Percentiles rank a stretch among this genome's conserved stretches.
Conservation (phyloP, 495 filamentous ascomycete genomes). For the Zalerion maritima region DNA sequence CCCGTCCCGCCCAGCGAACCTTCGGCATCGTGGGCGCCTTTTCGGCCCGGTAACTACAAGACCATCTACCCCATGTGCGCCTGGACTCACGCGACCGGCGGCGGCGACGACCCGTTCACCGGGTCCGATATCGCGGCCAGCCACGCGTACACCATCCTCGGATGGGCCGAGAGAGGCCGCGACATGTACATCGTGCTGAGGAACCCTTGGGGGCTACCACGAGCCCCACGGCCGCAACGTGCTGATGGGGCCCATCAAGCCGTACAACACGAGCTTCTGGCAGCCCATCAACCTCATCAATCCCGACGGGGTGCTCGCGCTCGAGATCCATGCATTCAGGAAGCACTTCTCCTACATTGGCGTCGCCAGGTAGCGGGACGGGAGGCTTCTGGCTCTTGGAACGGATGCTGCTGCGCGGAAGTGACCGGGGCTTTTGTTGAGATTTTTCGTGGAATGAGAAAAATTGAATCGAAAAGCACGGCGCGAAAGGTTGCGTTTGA, state of each 20-base stretch:
- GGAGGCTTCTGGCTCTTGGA: slow-evolving; percentile 6
- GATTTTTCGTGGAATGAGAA: no score
- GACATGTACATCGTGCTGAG: slow-evolving; percentile 22
- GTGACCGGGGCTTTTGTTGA: slow-evolving; percentile 9
- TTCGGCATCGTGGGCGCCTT: slow-evolving; percentile 15
- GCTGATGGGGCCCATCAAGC: slow-evolving; percentile 16
- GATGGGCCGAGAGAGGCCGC: slow-evolving; percentile 20
- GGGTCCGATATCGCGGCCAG: slow-evolving; percentile 22
- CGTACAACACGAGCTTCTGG: slow-evolving; percentile 24
- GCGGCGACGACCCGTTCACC: slow-evolving; percentile 13
- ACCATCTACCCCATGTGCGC: slow-evolving; percentile 19
- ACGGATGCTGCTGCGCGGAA: slow-evolving; percentile 5
- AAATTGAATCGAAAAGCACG: no score
- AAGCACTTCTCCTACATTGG: slow-evolving; percentile 22
- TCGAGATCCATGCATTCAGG: slow-evolving; percentile 19
- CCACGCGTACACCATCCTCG: slow-evolving; percentile 23
- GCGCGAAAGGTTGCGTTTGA: no score
- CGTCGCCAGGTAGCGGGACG: slow-evolving; percentile 15
- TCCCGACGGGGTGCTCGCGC: slow-evolving; percentile 15
- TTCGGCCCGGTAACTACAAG: slow-evolving; percentile 19
- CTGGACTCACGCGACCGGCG: slow-evolving; percentile 15
- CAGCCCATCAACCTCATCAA: slow-evolving; percentile 16
- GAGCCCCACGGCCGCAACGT: slow-evolving; percentile 18
- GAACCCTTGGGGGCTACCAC: slow-evolving; percentile 24
- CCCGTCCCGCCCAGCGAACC: slow-evolving; percentile 13